Percentiles rank a stretch among this genome's conserved stretches.
These are phyloP conservation scores for Alternaria viburni DNA, from an alignment of 2,329 filamentous ascomycete species.

Conservation along the genomic window DNA sequence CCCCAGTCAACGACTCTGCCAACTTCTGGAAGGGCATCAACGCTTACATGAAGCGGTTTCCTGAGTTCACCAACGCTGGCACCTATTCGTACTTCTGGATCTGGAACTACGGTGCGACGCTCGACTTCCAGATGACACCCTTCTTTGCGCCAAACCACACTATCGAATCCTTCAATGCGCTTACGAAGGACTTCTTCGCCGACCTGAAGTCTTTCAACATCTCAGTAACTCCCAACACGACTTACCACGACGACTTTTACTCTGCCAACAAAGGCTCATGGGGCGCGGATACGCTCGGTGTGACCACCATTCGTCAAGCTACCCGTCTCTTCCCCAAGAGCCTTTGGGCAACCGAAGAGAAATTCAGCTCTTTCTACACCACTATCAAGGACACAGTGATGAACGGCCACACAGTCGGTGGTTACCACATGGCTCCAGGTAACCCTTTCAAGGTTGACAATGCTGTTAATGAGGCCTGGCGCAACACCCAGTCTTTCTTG, in stretches of 20 bases:
- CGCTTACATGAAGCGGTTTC: conserved; percentile 19
- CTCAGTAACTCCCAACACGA: conserved; percentile 20
- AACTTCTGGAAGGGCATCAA: conserved; percentile 30
- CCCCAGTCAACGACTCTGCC: conserved; percentile 14
- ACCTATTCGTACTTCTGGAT: conserved; percentile 30
- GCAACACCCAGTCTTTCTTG: conserved; percentile 30
- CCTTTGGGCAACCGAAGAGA: conserved; percentile 22
- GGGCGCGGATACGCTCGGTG: conserved; percentile 42
- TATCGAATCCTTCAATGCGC: conserved; percentile 12
- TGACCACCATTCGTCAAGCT: conserved; percentile 10
- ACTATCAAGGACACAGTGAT: conserved; percentile 24
- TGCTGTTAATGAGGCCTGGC: conserved; percentile 34
- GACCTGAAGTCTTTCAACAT: conserved; percentile 18
- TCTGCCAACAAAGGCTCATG: conserved; percentile 26
- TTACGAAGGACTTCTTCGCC: conserved; percentile 18
- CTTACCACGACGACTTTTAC: conserved; percentile 20
- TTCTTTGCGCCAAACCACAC: conserved; percentile 24
- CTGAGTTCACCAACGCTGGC: conserved; percentile 17
- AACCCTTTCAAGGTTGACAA: conserved; percentile 28
- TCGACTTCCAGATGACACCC: conserved; percentile 23
- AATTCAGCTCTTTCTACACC: conserved; percentile 19
- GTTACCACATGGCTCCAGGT: conserved; percentile 29
- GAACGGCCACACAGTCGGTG: conserved; percentile 15
- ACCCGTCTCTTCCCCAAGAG: conserved; percentile 25
- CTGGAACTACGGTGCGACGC: conserved; percentile 9